Percentiles rank a stretch among this genome's conserved stretches.
These are phyloP conservation scores for Limtongia smithiae DNA, from an alignment of 805 yeast genomes.

Conservation along the genomic window DNA sequence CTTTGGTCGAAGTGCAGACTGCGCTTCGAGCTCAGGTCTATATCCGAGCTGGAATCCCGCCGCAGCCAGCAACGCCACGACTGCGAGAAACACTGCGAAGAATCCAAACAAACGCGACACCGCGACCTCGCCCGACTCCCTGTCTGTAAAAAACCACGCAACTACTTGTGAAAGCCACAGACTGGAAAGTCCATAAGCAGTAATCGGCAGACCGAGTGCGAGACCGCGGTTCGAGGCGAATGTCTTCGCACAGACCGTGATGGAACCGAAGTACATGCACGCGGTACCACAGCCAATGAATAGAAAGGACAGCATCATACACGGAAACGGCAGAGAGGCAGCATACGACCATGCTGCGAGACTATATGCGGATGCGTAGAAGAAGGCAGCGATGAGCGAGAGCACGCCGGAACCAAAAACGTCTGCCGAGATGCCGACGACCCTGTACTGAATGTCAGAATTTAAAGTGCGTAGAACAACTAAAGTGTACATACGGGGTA, in stretches of 20 bases:
- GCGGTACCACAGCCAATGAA: slow-evolving; percentile 42
- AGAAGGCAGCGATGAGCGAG: slow-evolving; percentile 21
- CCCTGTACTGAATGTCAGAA: not conserved
- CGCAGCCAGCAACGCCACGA: slow-evolving; percentile 24
- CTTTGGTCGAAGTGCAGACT: too few species aligned
- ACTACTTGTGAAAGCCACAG: slow-evolving; percentile 64
- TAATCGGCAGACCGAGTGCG: slow-evolving; percentile 83
- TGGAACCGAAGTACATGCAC: slow-evolving; percentile 38
- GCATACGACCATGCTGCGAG: slow-evolving; percentile 28
- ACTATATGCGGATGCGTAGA: slow-evolving; percentile 26
- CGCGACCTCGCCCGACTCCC: slow-evolving; percentile 21
- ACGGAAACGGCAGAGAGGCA: slow-evolving; percentile 14
- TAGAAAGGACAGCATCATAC: slow-evolving; percentile 35
- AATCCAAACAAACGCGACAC: slow-evolving; percentile 25
- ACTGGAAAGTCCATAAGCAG: slow-evolving; percentile 81
- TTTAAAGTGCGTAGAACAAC: not conserved
- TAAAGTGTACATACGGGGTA: slow-evolving; percentile 51
- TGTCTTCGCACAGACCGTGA: slow-evolving; percentile 33
- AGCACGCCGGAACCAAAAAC: slow-evolving; percentile 28
- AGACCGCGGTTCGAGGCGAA: slow-evolving; percentile 54
- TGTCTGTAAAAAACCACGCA: slow-evolving; percentile 39
- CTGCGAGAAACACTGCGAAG: slow-evolving; percentile 24
- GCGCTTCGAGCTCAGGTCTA: not conserved
- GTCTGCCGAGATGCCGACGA: slow-evolving; percentile 30
- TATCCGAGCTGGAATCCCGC: slow-evolving; percentile 18